Evolutionary conservation across 2,329 filamentous ascomycete species (phyloP).

Genomic region (Calonectria pteridis): DNA sequence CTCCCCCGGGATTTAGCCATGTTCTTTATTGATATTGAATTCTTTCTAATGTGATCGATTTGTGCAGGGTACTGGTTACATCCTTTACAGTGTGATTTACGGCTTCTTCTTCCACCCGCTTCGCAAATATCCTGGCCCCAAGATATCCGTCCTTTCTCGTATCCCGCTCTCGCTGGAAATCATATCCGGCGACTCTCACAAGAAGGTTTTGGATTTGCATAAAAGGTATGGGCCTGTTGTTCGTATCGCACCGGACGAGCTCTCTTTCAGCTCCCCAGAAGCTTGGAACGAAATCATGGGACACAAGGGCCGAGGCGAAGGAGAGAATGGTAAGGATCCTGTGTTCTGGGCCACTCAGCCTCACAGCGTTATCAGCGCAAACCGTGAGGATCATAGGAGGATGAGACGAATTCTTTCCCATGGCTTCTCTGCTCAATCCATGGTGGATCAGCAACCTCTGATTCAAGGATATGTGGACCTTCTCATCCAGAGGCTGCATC

Average conservation of each 20-base stretch:
- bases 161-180: background rate
- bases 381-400: slow-evolving; percentile 24
- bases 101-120: background rate
- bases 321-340: slow-evolving; percentile 4
- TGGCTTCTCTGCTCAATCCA: slow-evolving; percentile 41
- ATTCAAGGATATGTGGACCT: slow-evolving; percentile 55
- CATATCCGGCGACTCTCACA: background rate
- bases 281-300: slow-evolving; percentile 27
- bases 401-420: slow-evolving; percentile 33
- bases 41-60: background rate
- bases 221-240: slow-evolving; percentile 50
- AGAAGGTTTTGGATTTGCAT: slow-evolving; percentile 26
- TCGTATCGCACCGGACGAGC: slow-evolving; percentile 53
- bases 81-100: background rate
- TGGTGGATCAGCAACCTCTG: slow-evolving; percentile 41
- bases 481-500: slow-evolving; percentile 52
- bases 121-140: background rate
- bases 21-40: background rate
- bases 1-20: background rate
- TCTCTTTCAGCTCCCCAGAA: slow-evolving; percentile 42
- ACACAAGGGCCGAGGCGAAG: background rate
- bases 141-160: background rate
- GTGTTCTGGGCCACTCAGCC: background rate
- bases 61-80: background rate
- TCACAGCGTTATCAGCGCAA: slow-evolving; percentile 19